Base-by-base conservation (phyloP, 2,329 filamentous ascomycete species). In the Tolypocladium album region DNA sequence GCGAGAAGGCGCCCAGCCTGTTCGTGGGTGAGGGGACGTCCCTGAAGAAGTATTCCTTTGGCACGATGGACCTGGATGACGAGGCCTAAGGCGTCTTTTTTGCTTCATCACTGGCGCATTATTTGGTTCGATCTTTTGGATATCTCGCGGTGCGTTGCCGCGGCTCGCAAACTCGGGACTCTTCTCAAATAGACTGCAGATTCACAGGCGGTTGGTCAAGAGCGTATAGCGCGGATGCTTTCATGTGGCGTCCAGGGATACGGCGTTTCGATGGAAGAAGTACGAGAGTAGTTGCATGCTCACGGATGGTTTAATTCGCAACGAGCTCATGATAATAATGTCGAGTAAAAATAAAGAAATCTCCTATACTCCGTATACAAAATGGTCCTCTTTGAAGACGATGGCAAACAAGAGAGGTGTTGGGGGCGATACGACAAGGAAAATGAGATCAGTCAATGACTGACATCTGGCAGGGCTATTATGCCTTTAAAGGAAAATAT, bases 11-110 rank as follows among this genome's bases (percentile, higher is more conserved):
- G 60, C 67, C 80, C 0, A 82, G 79, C 58, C 64, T 84, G 40
- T 83, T 80, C 61, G 70, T 79, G 0, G 79, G 76, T 0, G 68
- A 72, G 11, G 76, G 74, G 0, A 56, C 65, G 3, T 59, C 61
- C 2, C 43, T 84, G 31, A 66, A 64, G 8, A 79, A 79, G 65
- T 80, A 75, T 60, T 78, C 79, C 0, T 75, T 82, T 57, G 77
- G 75, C 0, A 64, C 67, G 2, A 45, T 61, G 1, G 59, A 67
- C 0, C 59, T 67, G 9, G 71, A 70, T 1, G 73, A 79, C 13
- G 75, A 77, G 64, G 69, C 60, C 11, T 77, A 61, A 69, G 24
- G 20, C 17, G 7, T 27, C 15, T 12, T 7, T 22, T 12, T 13
- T 34, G 22, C 24, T 27, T 17, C 5, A 24, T 20, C 7, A 27